Conservation (phyloP, 768 basidiomycete genomes). For the Leucocoprinus birnbaumii region DNA sequence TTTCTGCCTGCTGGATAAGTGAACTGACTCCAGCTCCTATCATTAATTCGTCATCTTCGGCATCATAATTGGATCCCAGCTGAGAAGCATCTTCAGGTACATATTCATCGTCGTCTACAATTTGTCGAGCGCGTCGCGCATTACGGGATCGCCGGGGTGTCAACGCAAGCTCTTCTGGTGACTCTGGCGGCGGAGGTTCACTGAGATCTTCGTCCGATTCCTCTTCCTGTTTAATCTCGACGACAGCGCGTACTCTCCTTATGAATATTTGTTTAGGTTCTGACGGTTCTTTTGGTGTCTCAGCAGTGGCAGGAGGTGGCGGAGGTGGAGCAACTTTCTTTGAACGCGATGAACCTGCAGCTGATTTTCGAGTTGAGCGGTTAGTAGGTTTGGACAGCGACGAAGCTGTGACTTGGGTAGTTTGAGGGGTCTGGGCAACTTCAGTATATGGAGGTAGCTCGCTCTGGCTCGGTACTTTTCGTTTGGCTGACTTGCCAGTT, state of each 20-base stretch:
- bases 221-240: constrained; percentile 65
- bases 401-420: constrained; percentile 27
- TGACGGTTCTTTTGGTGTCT: constrained; percentile 1
- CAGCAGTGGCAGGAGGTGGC: not conserved
- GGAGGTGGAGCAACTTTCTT: not conserved
- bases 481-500: constrained; percentile 7
- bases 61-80: constrained; percentile 1
- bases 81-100: constrained; percentile 2
- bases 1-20: not conserved
- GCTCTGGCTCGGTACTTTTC: constrained; percentile 9
- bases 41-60: constrained; percentile 58
- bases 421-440: constrained; percentile 7
- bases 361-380: constrained; percentile 15
- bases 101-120: constrained; percentile 16
- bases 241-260: constrained; percentile 64
- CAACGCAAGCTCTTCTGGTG: constrained; percentile 12
- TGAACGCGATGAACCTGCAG: not conserved
- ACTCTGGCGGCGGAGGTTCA: constrained; percentile 5
- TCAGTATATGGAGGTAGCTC: constrained; percentile 10
- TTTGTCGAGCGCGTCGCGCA: constrained; percentile 10
- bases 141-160: constrained; percentile 6
- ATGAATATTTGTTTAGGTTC: constrained; percentile 36
- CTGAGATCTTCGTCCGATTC: constrained; percentile 30
- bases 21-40: constrained; percentile 52
- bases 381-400: constrained; percentile 18